phyloP scores from a whole-genome alignment of 2,329 filamentous ascomycete species.

The Ascochyta lentis region DNA sequence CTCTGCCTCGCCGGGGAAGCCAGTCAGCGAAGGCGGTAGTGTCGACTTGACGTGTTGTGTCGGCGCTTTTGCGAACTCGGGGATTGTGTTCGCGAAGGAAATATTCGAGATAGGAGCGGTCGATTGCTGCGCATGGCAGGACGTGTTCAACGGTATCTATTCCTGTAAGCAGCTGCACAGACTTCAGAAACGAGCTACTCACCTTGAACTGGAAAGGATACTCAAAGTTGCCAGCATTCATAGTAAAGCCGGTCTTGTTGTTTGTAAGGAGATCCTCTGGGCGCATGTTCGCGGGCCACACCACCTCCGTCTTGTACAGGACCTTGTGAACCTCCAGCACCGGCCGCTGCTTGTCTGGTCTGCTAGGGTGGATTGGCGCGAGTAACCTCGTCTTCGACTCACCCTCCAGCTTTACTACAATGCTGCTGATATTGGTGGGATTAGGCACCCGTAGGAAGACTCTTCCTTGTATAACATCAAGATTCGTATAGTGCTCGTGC shows the following conservation, averaged over 20 bases:
- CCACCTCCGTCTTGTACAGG: slow-evolving; percentile 73
- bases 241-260: slow-evolving; percentile 59
- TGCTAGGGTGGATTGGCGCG: slow-evolving; percentile 54
- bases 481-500: slow-evolving; percentile 78
- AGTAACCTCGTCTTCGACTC: slow-evolving; percentile 73
- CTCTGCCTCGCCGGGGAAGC: slow-evolving; percentile 85
- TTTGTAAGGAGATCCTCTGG: slow-evolving; percentile 49
- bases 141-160: slow-evolving; percentile 72
- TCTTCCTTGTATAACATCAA: slow-evolving; percentile 72
- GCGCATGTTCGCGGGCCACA: slow-evolving; percentile 67
- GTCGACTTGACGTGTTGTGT: slow-evolving; percentile 79
- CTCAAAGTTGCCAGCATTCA: slow-evolving; percentile 73
- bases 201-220: slow-evolving; percentile 83
- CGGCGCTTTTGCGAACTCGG: slow-evolving; percentile 55
- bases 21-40: slow-evolving; percentile 86
- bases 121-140: slow-evolving; percentile 55
- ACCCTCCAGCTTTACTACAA: slow-evolving; percentile 84
- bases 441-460: slow-evolving; percentile 54
- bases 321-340: slow-evolving; percentile 66
- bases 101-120: slow-evolving; percentile 51
- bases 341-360: slow-evolving; percentile 53
- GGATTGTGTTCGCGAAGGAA: slow-evolving; percentile 51
- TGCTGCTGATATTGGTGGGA: slow-evolving; percentile 56
- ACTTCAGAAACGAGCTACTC: slow-evolving; percentile 40
- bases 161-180: neutral